Evolutionary conservation across 1,284 basidiomycete species (phyloP), one percentile per base, ranked within the genome.

Genomic region (Cutaneotrichosporon sp.): DNA sequence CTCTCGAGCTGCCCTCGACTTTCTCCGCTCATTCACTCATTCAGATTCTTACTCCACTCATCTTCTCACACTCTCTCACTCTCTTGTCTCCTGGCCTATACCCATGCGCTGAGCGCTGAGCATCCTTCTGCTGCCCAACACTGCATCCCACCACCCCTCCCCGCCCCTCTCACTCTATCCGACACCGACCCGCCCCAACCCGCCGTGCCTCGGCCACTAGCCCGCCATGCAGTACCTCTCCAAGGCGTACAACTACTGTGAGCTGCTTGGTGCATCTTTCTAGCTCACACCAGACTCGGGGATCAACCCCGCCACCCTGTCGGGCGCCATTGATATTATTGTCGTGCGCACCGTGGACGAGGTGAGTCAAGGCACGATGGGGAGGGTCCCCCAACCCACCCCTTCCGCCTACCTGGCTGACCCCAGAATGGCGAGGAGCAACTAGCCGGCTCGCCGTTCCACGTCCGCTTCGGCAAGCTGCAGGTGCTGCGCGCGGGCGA

Each of bases 401-500:
- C 38, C 38, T 8, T n/a, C n/a, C n/a, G n/a, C n/a, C n/a, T n/a
- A n/a, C n/a, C n/a, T n/a, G n/a, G 36, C 60, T 58, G 34, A 62
- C 56, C 10, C 4, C 59, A 71, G 69, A 54, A 75, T 54, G 79
- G 78, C 27, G 72, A 76, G 18, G 84, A 83, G 24, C 89, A 90
- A 69, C 86, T 97, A 34, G 90, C 87, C 2, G 97, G 93, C 75
- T 94, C 93, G 16, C 97, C 97, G 0, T 99, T 99, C 74, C 97
- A 99, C 79, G 95, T 99, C 46, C 84, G 97, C 60, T 99, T 99
- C 78, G 97, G 97, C 60, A 99, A 99, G 84, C 89, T 95, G 83
- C 94, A 95, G 78, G 94, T 99, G 2, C 84, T 99, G 11, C 83
- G 94, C 58, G 95, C 97, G 24, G 89, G 87, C 36, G 97, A 99